Percentiles rank a stretch among this genome's conserved stretches.
Conservation (phyloP, 345 rosid genomes). For the Eucalyptus pauciflora region DNA sequence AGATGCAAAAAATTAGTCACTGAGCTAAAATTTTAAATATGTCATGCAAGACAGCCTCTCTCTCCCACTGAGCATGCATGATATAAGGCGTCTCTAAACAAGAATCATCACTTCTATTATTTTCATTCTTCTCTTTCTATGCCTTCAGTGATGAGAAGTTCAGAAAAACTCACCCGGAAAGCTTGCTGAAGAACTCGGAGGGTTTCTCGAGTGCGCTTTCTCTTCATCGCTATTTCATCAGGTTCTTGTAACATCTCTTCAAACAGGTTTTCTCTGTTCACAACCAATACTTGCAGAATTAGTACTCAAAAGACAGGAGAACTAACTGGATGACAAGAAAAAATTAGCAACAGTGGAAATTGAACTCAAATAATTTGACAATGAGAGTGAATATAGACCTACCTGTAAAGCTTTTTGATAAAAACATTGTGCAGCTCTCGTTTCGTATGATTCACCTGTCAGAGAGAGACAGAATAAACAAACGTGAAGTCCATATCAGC, state of each 20-base stretch:
- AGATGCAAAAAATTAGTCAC: neutral
- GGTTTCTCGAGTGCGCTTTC: conserved; percentile 80
- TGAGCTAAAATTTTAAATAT: neutral
- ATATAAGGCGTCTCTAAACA: neutral
- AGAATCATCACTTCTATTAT: neutral
- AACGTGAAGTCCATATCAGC: neutral
- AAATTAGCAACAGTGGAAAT: neutral
- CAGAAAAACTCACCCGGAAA: conserved; percentile 48
- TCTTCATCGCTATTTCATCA: conserved; percentile 70
- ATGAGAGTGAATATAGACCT: neutral
- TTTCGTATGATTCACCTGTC: conserved; percentile 90
- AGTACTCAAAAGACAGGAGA: neutral
- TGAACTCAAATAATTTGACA: neutral
- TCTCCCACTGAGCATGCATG: neutral
- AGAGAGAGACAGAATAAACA: neutral
- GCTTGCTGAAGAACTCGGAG: conserved; percentile 92
- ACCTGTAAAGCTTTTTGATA: conserved; percentile 97
- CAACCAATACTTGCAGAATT: neutral
- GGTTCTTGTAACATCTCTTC: conserved; percentile 99
- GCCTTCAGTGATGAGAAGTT: neutral
- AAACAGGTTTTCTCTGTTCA: conserved; percentile 81
- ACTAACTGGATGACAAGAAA: neutral
- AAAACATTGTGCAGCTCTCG: conserved; percentile 93
- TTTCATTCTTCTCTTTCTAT: neutral
- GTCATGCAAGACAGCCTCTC: neutral